Percentiles rank a stretch among this genome's conserved stretches.
phyloP scores from a whole-genome alignment of 1,284 basidiomycete species.

The Dichomitus squalens region DNA sequence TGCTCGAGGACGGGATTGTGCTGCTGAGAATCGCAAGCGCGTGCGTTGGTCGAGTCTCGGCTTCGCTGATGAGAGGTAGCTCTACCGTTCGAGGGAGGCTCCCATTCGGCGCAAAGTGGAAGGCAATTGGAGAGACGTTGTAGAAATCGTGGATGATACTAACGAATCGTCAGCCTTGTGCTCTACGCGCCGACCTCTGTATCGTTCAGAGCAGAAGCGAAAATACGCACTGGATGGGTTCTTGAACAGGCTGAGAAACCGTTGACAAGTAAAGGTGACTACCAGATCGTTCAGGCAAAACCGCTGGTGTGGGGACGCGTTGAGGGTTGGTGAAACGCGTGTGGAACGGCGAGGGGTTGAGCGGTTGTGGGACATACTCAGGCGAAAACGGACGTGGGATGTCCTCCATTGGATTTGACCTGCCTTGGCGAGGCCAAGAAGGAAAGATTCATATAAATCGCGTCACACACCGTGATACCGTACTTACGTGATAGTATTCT shows the following conservation, averaged over 20 bases:
- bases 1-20: conserved; percentile 26
- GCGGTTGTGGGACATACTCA: background rate
- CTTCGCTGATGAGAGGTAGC: conserved; percentile 4
- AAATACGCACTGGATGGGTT: background rate
- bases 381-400: background rate
- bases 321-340: background rate
- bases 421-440: too few relatives aligned
- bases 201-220: background rate
- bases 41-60: conserved; percentile 21
- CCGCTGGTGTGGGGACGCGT: background rate
- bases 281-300: background rate
- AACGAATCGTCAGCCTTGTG: background rate
- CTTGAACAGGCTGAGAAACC: background rate
- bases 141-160: conserved; percentile 27
- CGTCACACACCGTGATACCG: too few relatives aligned
- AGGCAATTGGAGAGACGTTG: conserved; percentile 27
- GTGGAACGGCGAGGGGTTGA: background rate
- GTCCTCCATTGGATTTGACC: background rate
- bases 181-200: background rate
- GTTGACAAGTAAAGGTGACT: background rate
- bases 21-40: conserved; percentile 29
- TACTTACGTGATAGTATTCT: too few relatives aligned
- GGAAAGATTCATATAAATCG: too few relatives aligned
- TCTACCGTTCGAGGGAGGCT: conserved; percentile 3
- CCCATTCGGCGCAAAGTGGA: background rate